Base-by-base conservation (phyloP, 2,329 filamentous ascomycete genomes). In the Myriosclerotinia curreyana region DNA sequence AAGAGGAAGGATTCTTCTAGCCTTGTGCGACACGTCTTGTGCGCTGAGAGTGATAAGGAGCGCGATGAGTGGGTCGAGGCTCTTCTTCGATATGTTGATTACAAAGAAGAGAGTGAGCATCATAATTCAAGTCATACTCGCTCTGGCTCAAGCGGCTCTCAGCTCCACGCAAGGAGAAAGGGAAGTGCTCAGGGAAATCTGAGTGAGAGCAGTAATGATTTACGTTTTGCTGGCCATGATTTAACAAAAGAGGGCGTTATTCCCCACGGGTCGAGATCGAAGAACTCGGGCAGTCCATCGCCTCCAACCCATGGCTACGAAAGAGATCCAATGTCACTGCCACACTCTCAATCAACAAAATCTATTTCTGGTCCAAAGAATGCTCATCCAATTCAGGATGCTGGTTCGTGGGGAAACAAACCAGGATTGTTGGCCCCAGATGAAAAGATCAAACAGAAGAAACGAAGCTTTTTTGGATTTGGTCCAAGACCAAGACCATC, bases 1-100 rank as follows among this genome's bases (percentile, higher is more conserved):
- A 99, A 99, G 80, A 92, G 92, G 76, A 98, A 96, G 76, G 95
- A 99, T 73, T 92, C 92, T 0, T 87, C 83, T 28, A 92, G 90
- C 69, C 83, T 94, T 61, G 91, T 97, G 31, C 91, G 94, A 69
- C 95, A 99, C 75, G 93, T 99, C 0, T 81, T 99, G 22, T 99
- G 95, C 75, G 94, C 95, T 0, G 95, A 99, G 76, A 98, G 90
- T 72, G 95, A 99, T 71, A 83, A 82, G 65, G 95, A 99, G 78
- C 87, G 95, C 66, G 95, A 99, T 76, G 83, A 88, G 52, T 99
- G 95, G 95, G 94, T 99, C 1, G 90, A 96, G 64, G 89, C 91
- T 28, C 80, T 99, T 49, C 79, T 98, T 66, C 89, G 91, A 69
- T 96, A 96, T 81, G 93, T 96, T 49, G 92, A 97, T 71, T 87